These are phyloP conservation scores for Ascochyta koolunga DNA, from an alignment of 2,329 filamentous ascomycete species.

Conservation along the genomic window DNA sequence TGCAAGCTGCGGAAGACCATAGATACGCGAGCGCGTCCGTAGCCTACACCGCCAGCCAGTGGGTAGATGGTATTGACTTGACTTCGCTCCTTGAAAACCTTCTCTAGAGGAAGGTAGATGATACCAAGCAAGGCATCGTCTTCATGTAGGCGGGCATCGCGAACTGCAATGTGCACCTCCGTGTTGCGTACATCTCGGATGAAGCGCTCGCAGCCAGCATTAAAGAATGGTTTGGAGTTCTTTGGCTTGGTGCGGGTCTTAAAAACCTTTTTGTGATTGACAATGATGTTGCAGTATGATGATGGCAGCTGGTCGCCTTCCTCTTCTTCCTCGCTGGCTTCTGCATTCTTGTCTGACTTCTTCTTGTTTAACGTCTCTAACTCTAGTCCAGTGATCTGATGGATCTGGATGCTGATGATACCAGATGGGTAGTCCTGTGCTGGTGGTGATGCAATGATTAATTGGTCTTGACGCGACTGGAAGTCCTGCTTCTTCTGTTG, in stretches of 20 bases:
- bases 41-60: slow-evolving; percentile 73
- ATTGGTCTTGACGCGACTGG: slow-evolving; percentile 61
- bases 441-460: slow-evolving; percentile 72
- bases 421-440: slow-evolving; percentile 67
- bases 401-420: slow-evolving; percentile 72
- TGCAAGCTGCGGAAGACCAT: slow-evolving; percentile 75
- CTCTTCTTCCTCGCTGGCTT: slow-evolving; percentile 65
- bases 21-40: slow-evolving; percentile 70
- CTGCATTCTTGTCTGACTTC: slow-evolving; percentile 54
- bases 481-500: slow-evolving; percentile 73
- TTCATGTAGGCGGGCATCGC: slow-evolving; percentile 71
- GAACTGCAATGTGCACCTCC: slow-evolving; percentile 71
- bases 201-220: slow-evolving; percentile 75
- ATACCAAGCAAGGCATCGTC: slow-evolving; percentile 73
- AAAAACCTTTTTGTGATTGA: slow-evolving; percentile 74
- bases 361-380: slow-evolving; percentile 64
- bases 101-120: slow-evolving; percentile 68
- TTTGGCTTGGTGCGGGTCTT: slow-evolving; percentile 78
- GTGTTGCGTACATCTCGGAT: slow-evolving; percentile 70
- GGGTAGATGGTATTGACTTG: slow-evolving; percentile 72
- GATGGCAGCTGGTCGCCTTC: slow-evolving; percentile 69
- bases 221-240: slow-evolving; percentile 79
- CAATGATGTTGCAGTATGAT: slow-evolving; percentile 73
- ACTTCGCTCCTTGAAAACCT: slow-evolving; percentile 66
- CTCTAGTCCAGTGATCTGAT: slow-evolving; percentile 74